Conservation (phyloP, 192 early-diverging fungal species). For the Backusella parvicylindrica region DNA sequence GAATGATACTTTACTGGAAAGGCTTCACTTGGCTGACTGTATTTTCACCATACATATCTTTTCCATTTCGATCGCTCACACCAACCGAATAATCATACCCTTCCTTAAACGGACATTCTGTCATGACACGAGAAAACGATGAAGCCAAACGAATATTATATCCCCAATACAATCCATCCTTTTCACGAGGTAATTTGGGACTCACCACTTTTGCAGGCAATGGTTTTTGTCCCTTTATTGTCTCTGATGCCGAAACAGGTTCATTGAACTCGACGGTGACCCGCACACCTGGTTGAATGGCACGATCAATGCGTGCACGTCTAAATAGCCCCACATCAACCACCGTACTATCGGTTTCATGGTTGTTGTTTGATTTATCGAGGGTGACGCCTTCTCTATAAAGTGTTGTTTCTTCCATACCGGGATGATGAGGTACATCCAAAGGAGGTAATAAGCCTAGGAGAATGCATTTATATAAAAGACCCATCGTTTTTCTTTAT, state of each 20-base stretch:
- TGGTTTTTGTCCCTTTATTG: conserved; percentile 31
- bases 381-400: conserved; percentile 64
- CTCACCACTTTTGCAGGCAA: conserved; percentile 54
- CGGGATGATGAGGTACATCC: conserved; percentile 65
- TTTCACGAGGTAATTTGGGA: conserved; percentile 56
- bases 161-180: conserved; percentile 65
- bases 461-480: too few species aligned
- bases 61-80: conserved; percentile 44
- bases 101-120: conserved; percentile 54
- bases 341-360: conserved; percentile 32
- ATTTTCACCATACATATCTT: conserved; percentile 22
- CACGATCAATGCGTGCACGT: conserved; percentile 47
- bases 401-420: conserved; percentile 52
- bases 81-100: conserved; percentile 69
- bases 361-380: conserved; percentile 7
- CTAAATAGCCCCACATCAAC: conserved; percentile 51
- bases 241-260: conserved; percentile 16
- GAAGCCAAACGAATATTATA: conserved; percentile 60
- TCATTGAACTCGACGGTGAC: conserved; percentile 55
- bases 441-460: conserved; percentile 60
- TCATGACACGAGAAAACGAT: conserved; percentile 56
- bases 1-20: conserved; percentile 18
- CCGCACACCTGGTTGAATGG: conserved; percentile 52
- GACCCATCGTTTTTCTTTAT: background rate
- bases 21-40: conserved; percentile 7